These are phyloP conservation scores for Comarum palustre DNA, from an alignment of 306 rosid genomes.

Conservation along the genomic window DNA sequence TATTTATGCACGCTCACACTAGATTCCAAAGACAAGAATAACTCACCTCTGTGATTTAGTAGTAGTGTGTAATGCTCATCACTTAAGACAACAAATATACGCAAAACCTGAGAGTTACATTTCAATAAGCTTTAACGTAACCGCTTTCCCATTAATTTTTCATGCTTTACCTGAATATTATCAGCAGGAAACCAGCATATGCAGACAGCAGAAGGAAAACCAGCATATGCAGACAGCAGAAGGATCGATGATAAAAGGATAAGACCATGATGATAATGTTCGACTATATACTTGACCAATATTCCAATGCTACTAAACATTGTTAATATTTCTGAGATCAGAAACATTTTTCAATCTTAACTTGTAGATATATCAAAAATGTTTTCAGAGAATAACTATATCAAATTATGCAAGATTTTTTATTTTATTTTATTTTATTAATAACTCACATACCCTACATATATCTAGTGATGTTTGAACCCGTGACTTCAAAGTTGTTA, in stretches of 20 bases:
- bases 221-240: neutral
- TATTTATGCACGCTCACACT: neutral
- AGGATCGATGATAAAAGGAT: neutral
- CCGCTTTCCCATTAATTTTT: neutral
- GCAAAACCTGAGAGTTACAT: slow-evolving; percentile 3
- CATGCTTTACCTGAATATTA: neutral
- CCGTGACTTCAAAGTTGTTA: too few species aligned
- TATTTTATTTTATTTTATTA: too few species aligned
- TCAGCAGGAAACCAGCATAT: slow-evolving; percentile 4
- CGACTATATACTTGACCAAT: neutral
- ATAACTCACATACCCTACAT: too few species aligned
- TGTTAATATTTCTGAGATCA: neutral
- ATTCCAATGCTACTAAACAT: neutral
- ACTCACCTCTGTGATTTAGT: neutral
- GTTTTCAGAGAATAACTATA: neutral
- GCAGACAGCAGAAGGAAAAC: neutral
- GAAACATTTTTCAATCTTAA: neutral
- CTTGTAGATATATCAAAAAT: neutral
- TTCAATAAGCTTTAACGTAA: neutral
- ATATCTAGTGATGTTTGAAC: too few species aligned
- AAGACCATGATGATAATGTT: neutral
- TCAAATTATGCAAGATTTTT: neutral
- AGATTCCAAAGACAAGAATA: too few species aligned
- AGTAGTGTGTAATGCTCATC: neutral
- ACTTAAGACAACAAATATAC: neutral